Conservation (phyloP, 176 grass and related monocot genomes). For the Chrysopogon serrulatus region DNA sequence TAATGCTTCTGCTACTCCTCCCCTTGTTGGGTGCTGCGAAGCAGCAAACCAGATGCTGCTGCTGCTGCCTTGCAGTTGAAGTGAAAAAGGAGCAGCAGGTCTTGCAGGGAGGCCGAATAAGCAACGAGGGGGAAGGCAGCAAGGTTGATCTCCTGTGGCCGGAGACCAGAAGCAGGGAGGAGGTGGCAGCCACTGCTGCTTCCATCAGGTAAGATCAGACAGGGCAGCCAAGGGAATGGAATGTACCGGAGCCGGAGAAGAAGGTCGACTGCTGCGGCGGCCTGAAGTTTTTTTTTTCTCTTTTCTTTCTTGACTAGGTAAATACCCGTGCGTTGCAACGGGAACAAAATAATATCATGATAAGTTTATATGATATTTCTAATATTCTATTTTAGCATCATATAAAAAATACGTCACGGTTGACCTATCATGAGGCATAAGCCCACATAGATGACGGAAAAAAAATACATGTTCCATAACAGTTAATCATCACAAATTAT, state of each 20-base stretch:
- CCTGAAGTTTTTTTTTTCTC: no score
- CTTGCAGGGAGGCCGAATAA: not conserved
- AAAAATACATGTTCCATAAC: no score
- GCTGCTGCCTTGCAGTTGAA: not conserved
- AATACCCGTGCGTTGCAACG: no score
- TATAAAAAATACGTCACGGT: no score
- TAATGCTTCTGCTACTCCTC: not conserved
- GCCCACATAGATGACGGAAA: no score
- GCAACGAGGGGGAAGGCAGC: not conserved
- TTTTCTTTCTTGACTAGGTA: no score
- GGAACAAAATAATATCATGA: no score
- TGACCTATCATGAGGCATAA: no score
- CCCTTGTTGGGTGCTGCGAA: not conserved
- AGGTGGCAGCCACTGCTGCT: not conserved
- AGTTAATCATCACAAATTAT: no score
- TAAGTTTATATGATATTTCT: no score
- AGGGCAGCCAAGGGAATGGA: no score
- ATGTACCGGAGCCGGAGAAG: not conserved
- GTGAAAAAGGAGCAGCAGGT: not conserved
- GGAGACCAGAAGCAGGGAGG: not conserved
- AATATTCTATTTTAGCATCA: no score
- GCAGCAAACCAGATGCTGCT: not conserved
- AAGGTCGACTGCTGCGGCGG: not conserved
- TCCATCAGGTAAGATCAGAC: not conserved
- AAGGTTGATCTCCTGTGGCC: not conserved